phyloP scores from a whole-genome alignment of 495 filamentous ascomycete genomes.

The Cercophora scortea region DNA sequence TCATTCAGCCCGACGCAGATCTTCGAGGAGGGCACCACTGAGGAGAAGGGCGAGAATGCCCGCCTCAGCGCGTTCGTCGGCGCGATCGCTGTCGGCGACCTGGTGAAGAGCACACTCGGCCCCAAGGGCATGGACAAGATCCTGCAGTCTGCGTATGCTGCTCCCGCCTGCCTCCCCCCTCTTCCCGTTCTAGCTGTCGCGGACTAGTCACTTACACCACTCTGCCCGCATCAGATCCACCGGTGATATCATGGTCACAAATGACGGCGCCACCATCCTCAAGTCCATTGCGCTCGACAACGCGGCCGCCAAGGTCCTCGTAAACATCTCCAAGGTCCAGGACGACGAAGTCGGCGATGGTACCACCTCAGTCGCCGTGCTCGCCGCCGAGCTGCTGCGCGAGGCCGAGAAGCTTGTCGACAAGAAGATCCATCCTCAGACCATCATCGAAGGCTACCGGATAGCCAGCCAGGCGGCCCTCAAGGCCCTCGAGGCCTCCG shows the following conservation, averaged over 20 bases:
- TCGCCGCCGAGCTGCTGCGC: slow-evolving; percentile 89
- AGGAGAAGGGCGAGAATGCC: slow-evolving; percentile 99
- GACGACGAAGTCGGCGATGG: slow-evolving; percentile 98
- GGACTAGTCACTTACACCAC: not conserved
- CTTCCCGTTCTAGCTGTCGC: not conserved
- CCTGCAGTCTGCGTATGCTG: slow-evolving; percentile 83
- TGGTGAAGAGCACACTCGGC: slow-evolving; percentile 94
- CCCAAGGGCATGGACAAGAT: slow-evolving; percentile 99
- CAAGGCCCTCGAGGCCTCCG: slow-evolving; percentile 69
- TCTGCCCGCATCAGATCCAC: slow-evolving; percentile 57
- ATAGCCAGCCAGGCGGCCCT: slow-evolving; percentile 90
- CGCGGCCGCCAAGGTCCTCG: slow-evolving; percentile 91
- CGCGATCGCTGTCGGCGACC: slow-evolving; percentile 92
- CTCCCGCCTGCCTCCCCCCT: not conserved
- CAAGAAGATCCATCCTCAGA: slow-evolving; percentile 97
- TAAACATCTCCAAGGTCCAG: slow-evolving; percentile 99
- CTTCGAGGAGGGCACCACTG: slow-evolving; percentile 92
- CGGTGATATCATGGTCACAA: slow-evolving; percentile 94
- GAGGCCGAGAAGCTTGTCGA: slow-evolving; percentile 96
- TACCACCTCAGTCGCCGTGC: slow-evolving; percentile 75
- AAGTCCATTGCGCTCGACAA: slow-evolving; percentile 99
- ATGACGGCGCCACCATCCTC: slow-evolving; percentile 95
- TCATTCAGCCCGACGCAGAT: slow-evolving; percentile 90
- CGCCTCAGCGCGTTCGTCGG: slow-evolving; percentile 94
- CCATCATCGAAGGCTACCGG: slow-evolving; percentile 97